Percentiles rank a stretch among this genome's conserved stretches.
phyloP scores from a whole-genome alignment of 169 alveolate genomes.

The Eimeria acervulina region DNA sequence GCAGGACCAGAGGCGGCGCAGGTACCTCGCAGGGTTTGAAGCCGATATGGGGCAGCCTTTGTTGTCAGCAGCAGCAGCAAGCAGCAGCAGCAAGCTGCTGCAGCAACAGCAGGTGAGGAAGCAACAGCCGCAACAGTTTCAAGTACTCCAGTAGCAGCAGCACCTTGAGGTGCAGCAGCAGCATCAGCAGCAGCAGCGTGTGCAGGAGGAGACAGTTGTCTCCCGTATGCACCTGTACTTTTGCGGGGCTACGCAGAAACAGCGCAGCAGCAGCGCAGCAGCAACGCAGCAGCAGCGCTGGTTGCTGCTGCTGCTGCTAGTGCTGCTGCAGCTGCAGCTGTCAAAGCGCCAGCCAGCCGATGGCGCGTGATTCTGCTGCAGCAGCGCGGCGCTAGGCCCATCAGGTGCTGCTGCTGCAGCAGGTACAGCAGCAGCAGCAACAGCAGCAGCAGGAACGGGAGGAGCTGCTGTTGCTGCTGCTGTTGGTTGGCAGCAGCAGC shows the following conservation, averaged over 20 bases:
- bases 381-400: not conserved
- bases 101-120: not conserved
- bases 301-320: not conserved
- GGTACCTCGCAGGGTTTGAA: no score
- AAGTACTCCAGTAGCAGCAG: not conserved
- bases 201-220: not conserved
- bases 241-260: no score
- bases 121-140: not conserved
- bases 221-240: no score
- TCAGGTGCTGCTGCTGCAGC: constrained; percentile 19
- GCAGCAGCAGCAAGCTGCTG: not conserved
- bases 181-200: constrained; percentile 34
- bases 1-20: no score
- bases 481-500: not conserved
- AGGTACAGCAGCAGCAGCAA: not conserved
- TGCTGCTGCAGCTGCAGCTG: constrained; percentile 7
- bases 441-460: no score
- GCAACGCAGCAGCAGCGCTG: no score
- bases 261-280: no score
- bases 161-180: not conserved
- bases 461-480: not conserved
- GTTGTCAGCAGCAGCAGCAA: no score
- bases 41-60: no score
- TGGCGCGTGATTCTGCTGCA: not conserved
- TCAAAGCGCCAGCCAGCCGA: not conserved